Base-by-base conservation (phyloP, 306 rosid species). In the Vigna radiata region DNA sequence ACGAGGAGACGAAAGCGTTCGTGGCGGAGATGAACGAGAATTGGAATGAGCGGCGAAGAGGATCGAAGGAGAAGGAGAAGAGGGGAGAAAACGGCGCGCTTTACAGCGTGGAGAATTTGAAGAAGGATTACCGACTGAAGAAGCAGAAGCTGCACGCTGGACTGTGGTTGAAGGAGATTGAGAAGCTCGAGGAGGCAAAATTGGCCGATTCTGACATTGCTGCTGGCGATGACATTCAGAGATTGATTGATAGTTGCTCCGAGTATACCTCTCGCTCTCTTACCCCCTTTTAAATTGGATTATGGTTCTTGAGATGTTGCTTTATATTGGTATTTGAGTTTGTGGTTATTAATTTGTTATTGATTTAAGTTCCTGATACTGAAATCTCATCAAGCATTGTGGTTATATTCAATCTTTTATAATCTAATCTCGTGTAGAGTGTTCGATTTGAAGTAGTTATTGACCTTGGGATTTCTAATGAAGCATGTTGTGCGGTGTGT, bases 101-200 rank as follows among this genome's bases (percentile, higher is more conserved):
- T 62, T 89, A 90, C 64, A 86, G 92, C 76, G 67, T 95, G 86
- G 97, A 90, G 62, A 90, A 82, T 70, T 84, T 95, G 76, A 95
- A 92, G 87, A 92, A 87, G 83, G 98, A 95, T 49, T 95, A 95
- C 31, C 78, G 97, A 84, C 56, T 95, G 91, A 88, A 82, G 88
- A 95, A 95, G 81, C 97, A 95, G 85, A 89, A 89, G 77, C 68
- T 95, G 73, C 98, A 95, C 56, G 91, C 98, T 14, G 93, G 93
- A 7, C 69, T 95, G 75, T 95, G 98, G 98, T 80, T 77, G 84
- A 95, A 90, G 87, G 98, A 95, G 89, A 95, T 92, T 73, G 97
- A 92, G 84, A 95, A 89, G 85, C 88, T 85, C 41, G 97, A 92
- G 75, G 98, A 95, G 75, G 97, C 93, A 0, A 92, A 90, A 62